Percentiles rank a stretch among this genome's conserved stretches.
phyloP scores from a whole-genome alignment of 441 rosid genomes.

The Eruca vesicaria region DNA sequence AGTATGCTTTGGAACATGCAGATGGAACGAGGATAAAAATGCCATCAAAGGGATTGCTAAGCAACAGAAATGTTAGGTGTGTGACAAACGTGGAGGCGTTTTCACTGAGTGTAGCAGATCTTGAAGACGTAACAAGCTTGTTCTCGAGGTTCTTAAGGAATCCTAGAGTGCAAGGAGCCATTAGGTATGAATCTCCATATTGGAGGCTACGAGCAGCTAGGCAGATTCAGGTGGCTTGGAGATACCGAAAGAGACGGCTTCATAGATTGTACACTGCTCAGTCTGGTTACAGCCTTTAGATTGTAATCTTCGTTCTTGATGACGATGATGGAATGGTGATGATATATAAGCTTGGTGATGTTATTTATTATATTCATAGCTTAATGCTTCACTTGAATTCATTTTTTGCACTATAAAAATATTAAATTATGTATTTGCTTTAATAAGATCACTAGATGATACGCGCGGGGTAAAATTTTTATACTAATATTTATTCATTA shows the following conservation, averaged over 20 bases:
- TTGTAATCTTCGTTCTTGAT: neutral
- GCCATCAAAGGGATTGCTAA: constrained; percentile 47
- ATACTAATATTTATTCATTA: too few relatives aligned
- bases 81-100: constrained; percentile 81
- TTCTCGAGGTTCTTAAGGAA: constrained; percentile 60
- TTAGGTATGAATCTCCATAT: constrained; percentile 79
- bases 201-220: constrained; percentile 70
- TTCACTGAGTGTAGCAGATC: constrained; percentile 69
- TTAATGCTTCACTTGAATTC: neutral
- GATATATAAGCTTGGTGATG: neutral
- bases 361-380: neutral
- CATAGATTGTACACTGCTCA: constrained; percentile 29
- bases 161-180: constrained; percentile 63
- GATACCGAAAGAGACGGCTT: constrained; percentile 58
- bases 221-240: constrained; percentile 81
- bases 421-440: too few relatives aligned
- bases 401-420: neutral
- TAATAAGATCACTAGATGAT: too few relatives aligned
- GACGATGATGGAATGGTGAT: neutral
- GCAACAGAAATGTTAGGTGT: constrained; percentile 65
- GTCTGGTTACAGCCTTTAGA: constrained; percentile 10
- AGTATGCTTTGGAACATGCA: constrained; percentile 25
- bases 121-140: constrained; percentile 74
- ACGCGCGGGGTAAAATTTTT: too few relatives aligned
- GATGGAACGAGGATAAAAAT: constrained; percentile 53